Evolutionary conservation across 306 rosid species (phyloP).

Genomic region (Chamaecrista fasciculata): DNA sequence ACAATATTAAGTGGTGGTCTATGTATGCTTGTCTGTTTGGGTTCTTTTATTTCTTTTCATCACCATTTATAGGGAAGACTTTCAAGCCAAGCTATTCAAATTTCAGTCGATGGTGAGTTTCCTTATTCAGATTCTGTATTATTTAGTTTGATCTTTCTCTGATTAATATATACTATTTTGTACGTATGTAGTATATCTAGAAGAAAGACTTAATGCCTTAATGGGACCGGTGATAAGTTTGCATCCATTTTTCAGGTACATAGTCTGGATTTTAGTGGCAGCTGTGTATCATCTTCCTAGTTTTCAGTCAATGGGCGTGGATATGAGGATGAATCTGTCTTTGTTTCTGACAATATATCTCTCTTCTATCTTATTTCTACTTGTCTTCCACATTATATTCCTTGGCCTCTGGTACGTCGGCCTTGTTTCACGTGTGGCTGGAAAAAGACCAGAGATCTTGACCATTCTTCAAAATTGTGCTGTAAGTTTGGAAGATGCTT

Average conservation of each 20-base stretch:
- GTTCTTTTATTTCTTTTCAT: conserved; percentile 96
- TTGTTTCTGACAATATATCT: conserved; percentile 83
- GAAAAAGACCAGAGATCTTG: conserved; percentile 83
- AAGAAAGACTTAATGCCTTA: neutral
- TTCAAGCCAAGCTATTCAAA: conserved; percentile 97
- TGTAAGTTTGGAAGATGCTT: conserved; percentile 53
- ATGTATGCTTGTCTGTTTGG: conserved; percentile 89
- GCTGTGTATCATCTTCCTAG: conserved; percentile 99
- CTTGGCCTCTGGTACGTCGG: conserved; percentile 95
- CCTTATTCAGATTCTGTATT: neutral
- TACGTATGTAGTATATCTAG: neutral
- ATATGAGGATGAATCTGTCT: conserved; percentile 94
- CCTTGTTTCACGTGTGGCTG: conserved; percentile 96
- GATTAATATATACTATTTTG: neutral
- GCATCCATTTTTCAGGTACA: conserved; percentile 62
- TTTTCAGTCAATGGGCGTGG: conserved; percentile 98
- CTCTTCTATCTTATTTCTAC: conserved; percentile 87
- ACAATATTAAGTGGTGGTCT: conserved; percentile 97
- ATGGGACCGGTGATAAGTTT: conserved; percentile 26
- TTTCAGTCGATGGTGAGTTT: conserved; percentile 96
- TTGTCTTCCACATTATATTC: conserved; percentile 83
- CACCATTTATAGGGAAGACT: conserved; percentile 96
- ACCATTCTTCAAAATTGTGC: conserved; percentile 94
- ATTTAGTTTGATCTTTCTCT: neutral
- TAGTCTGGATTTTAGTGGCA: conserved; percentile 92